Conservation (phyloP, 257 asterid genomes). For the Galeopsis tetrahit region DNA sequence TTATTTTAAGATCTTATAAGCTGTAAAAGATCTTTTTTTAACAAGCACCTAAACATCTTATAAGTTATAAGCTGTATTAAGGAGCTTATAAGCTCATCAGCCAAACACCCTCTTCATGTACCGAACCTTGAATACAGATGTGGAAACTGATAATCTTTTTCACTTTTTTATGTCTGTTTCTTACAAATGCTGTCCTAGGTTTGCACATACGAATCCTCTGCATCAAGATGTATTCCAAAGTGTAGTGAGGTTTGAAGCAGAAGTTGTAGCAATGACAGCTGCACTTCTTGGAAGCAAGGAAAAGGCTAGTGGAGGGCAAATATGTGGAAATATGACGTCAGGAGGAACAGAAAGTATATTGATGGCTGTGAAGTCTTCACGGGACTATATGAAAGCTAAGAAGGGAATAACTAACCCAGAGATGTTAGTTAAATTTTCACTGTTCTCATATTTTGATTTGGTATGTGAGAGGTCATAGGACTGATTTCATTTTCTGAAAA, state of each 20-base stretch:
- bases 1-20: too few species aligned
- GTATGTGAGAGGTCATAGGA: conserved; percentile 22
- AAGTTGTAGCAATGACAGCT: conserved; percentile 96
- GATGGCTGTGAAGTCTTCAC: conserved; percentile 88
- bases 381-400: conserved; percentile 88
- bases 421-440: conserved; percentile 58
- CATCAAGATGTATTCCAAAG: conserved; percentile 93
- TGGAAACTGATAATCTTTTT: not conserved
- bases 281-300: conserved; percentile 91
- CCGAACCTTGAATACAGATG: not conserved
- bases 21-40: too few species aligned
- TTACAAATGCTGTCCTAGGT: conserved; percentile 58
- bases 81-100: too few species aligned
- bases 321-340: conserved; percentile 99
- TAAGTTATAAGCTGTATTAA: too few species aligned
- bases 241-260: conserved; percentile 89
- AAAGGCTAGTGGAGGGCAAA: conserved; percentile 75
- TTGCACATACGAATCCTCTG: conserved; percentile 96
- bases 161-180: not conserved
- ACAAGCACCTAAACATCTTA: too few species aligned
- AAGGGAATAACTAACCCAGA: conserved; percentile 88
- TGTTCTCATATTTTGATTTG: conserved; percentile 21
- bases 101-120: too few species aligned
- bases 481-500: conserved; percentile 40
- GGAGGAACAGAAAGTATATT: conserved; percentile 99